Conservation (phyloP, 2,329 filamentous ascomycete species). For the Fusarium temperatum region DNA sequence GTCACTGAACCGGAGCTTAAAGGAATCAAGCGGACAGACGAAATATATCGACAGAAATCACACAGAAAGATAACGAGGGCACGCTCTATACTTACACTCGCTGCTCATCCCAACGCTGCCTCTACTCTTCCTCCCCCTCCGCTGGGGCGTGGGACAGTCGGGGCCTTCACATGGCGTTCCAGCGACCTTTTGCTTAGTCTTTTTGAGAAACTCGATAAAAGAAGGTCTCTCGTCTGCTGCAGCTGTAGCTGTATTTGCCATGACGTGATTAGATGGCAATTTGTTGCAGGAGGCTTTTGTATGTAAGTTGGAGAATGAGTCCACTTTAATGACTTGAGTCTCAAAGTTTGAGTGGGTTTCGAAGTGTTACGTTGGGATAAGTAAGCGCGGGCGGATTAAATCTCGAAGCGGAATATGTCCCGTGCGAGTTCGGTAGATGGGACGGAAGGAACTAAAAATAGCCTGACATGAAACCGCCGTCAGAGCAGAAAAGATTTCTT, state of each 20-base stretch:
- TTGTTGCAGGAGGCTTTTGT: not conserved
- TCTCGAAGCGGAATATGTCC: conserved; percentile 5
- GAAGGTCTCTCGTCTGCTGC: conserved; percentile 48
- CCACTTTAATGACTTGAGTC: conserved; percentile 23
- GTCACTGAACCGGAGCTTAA: not conserved
- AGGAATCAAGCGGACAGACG: not conserved
- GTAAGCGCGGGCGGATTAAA: conserved; percentile 13
- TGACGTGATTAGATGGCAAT: not conserved
- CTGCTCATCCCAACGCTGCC: conserved; percentile 20
- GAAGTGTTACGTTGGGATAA: conserved; percentile 11
- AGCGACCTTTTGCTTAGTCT: conserved; percentile 48
- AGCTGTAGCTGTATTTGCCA: conserved; percentile 7
- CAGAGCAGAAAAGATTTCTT: not conserved
- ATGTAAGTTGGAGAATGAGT: conserved; percentile 14
- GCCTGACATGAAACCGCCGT: not conserved
- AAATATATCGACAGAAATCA: not conserved
- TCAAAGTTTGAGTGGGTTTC: conserved; percentile 15
- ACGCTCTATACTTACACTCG: conserved; percentile 39
- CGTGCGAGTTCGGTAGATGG: not conserved
- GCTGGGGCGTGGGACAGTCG: conserved; percentile 11
- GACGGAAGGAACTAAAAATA: conserved; percentile 12
- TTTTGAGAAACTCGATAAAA: conserved; percentile 60
- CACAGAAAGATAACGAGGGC: not conserved
- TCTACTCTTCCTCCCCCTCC: conserved; percentile 13
- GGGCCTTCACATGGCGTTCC: conserved; percentile 15